Evolutionary conservation across 208 protist species (phyloP).

Genomic region (Acanthamoeba castellanii): DNA sequence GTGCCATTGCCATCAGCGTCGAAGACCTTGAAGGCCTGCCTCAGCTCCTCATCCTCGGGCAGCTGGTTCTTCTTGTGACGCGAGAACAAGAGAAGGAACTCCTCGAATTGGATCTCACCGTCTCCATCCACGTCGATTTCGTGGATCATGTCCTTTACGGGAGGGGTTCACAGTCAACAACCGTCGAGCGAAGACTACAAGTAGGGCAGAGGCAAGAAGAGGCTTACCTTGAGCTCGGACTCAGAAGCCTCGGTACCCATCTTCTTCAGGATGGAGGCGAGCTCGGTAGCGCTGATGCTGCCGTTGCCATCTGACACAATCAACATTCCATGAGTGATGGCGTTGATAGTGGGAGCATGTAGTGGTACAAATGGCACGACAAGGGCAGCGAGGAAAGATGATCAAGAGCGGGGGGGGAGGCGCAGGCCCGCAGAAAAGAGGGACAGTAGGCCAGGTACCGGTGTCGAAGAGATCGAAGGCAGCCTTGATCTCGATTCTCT

Average conservation of each 20-base stretch:
- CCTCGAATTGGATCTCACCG: constrained; percentile 98
- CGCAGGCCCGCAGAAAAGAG: too few species aligned
- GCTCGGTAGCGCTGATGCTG: constrained; percentile 96
- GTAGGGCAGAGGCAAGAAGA: too few species aligned
- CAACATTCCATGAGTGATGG: too few species aligned
- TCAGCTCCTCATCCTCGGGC: constrained; percentile 88
- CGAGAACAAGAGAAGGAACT: constrained; percentile 88
- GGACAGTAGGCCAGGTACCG: too few species aligned
- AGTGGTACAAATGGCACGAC: too few species aligned
- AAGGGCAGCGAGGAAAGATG: too few species aligned
- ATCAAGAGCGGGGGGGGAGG: too few species aligned
- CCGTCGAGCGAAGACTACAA: too few species aligned
- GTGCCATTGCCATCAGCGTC: constrained; percentile 87
- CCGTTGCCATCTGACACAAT: constrained; percentile 98
- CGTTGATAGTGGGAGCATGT: too few species aligned
- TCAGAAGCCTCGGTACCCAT: constrained; percentile 96
- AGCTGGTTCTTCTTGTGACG: constrained; percentile 85
- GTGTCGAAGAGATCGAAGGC: constrained; percentile 17
- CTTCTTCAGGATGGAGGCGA: constrained; percentile 99
- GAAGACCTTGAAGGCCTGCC: constrained; percentile 89
- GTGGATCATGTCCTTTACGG: constrained; percentile 94
- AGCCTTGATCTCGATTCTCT: constrained; percentile 6
- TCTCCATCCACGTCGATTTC: constrained; percentile 98
- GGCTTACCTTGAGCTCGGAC: constrained; percentile 6
- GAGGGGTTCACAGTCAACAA: too few species aligned